Evolutionary conservation across 495 filamentous ascomycete species (phyloP).

Genomic region (Aspergillus taichungensis): DNA sequence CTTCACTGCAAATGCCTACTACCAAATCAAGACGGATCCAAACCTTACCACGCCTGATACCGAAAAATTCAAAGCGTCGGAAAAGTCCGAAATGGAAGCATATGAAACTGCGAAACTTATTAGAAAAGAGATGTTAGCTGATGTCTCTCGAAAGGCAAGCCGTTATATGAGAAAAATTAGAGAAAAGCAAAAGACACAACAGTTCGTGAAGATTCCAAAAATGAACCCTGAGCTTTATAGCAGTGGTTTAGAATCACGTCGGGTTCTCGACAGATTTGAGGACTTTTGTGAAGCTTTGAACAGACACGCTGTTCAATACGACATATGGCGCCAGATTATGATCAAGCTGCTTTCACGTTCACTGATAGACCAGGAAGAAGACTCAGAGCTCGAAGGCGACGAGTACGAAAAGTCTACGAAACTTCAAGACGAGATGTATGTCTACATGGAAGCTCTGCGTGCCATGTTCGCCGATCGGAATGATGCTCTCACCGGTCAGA

Average conservation of each 20-base stretch:
- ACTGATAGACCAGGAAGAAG: conserved; percentile 73
- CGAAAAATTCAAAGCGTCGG: conserved; percentile 52
- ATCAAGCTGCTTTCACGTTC: conserved; percentile 60
- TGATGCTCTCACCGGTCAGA: conserved; percentile 62
- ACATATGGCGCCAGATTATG: conserved; percentile 64
- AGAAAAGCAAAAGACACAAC: conserved; percentile 35
- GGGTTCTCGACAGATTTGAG: conserved; percentile 48
- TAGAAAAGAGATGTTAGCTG: conserved; percentile 61
- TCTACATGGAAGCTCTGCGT: conserved; percentile 69
- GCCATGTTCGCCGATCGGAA: conserved; percentile 71
- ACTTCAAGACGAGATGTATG: conserved; percentile 76
- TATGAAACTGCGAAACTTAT: conserved; percentile 73
- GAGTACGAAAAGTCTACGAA: conserved; percentile 85
- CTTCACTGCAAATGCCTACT: conserved; percentile 76
- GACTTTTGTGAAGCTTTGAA: conserved; percentile 50
- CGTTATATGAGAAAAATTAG: conserved; percentile 33
- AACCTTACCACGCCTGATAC: conserved; percentile 54
- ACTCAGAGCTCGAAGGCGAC: conserved; percentile 66
- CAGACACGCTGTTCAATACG: conserved; percentile 56
- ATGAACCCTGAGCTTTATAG: conserved; percentile 40
- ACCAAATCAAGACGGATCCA: conserved; percentile 65
- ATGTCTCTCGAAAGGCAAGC: conserved; percentile 44
- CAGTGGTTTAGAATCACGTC: conserved; percentile 55
- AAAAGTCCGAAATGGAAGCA: conserved; percentile 57
- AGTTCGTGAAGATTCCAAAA: conserved; percentile 56